phyloP scores from a whole-genome alignment of 2,329 filamentous ascomycete genomes.

The Sporothrix mexicana region DNA sequence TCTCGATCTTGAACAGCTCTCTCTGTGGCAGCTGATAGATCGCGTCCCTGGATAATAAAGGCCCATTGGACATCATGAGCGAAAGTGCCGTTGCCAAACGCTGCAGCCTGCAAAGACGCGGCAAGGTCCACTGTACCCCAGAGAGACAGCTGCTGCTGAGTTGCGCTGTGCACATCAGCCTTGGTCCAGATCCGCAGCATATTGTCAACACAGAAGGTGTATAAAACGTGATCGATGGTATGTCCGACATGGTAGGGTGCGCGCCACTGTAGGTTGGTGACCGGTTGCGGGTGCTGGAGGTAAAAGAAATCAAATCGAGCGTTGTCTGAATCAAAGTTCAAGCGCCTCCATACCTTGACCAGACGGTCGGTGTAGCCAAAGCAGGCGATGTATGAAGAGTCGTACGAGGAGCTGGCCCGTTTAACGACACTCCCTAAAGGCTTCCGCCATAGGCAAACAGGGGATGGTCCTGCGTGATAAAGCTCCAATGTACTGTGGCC shows the following conservation, averaged over 20 bases:
- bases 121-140: conserved; percentile 82
- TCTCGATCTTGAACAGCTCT: conserved; percentile 69
- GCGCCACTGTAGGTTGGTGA: conserved; percentile 89
- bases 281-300: conserved; percentile 77
- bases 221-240: conserved; percentile 82
- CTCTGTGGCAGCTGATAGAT: conserved; percentile 80
- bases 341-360: conserved; percentile 89
- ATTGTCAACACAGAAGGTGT: conserved; percentile 84
- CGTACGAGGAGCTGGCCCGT: conserved; percentile 80
- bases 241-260: conserved; percentile 78
- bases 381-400: conserved; percentile 85
- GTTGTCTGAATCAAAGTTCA: conserved; percentile 82
- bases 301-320: conserved; percentile 91
- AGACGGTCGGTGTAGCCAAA: conserved; percentile 78
- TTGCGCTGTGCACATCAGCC: conserved; percentile 67
- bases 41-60: conserved; percentile 81
- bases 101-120: conserved; percentile 65
- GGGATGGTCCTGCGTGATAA: conserved; percentile 60
- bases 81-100: conserved; percentile 33
- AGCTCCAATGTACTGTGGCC: conserved; percentile 74
- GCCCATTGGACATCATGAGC: conserved; percentile 60
- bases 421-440: conserved; percentile 74
- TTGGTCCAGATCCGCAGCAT: conserved; percentile 83
- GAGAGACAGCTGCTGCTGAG: conserved; percentile 72
- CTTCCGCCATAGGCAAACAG: conserved; percentile 73